Evolutionary conservation across 2,329 filamentous ascomycete species (phyloP).

Genomic region (Paracamarosporium sp.): DNA sequence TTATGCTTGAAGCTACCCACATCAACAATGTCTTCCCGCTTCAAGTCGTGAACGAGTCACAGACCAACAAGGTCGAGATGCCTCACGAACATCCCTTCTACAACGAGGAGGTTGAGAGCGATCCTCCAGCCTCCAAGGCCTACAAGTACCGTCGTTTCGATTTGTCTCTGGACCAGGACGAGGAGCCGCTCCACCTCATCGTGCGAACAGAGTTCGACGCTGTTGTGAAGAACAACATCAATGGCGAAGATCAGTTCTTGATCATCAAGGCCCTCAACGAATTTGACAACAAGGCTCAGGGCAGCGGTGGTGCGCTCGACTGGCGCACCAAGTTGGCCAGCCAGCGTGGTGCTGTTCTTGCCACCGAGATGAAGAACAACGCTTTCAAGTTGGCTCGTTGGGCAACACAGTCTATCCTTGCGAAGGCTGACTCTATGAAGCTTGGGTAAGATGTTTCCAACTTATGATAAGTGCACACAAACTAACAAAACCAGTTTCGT

Average conservation of each 20-base stretch:
- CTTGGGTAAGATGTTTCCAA: constrained; percentile 71
- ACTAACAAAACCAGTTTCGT: constrained; percentile 74
- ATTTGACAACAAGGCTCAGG: constrained; percentile 97
- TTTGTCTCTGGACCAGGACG: constrained; percentile 85
- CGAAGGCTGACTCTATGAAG: constrained; percentile 98
- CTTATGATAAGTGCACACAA: background rate
- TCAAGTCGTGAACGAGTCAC: constrained; percentile 88
- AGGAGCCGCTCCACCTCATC: constrained; percentile 90
- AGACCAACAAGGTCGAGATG: constrained; percentile 81
- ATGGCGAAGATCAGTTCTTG: constrained; percentile 87
- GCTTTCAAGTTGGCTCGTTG: constrained; percentile 97
- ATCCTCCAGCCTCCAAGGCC: constrained; percentile 91
- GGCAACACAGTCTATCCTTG: constrained; percentile 96
- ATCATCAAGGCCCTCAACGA: constrained; percentile 97
- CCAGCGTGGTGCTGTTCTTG: constrained; percentile 95
- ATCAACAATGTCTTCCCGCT: constrained; percentile 99
- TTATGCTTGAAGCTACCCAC: constrained; percentile 97
- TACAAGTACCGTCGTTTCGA: constrained; percentile 99
- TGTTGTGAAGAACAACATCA: constrained; percentile 92
- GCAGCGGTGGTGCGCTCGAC: constrained; percentile 91
- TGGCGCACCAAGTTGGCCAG: constrained; percentile 95
- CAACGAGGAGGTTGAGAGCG: constrained; percentile 89
- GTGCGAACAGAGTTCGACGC: constrained; percentile 96
- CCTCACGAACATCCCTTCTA: constrained; percentile 95
- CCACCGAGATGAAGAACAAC: constrained; percentile 99